A percentile compares a stretch with the other conserved stretches of the same genome.
phyloP scores from a whole-genome alignment of 2,329 filamentous ascomycete species.

The Fusarium multiceps region DNA sequence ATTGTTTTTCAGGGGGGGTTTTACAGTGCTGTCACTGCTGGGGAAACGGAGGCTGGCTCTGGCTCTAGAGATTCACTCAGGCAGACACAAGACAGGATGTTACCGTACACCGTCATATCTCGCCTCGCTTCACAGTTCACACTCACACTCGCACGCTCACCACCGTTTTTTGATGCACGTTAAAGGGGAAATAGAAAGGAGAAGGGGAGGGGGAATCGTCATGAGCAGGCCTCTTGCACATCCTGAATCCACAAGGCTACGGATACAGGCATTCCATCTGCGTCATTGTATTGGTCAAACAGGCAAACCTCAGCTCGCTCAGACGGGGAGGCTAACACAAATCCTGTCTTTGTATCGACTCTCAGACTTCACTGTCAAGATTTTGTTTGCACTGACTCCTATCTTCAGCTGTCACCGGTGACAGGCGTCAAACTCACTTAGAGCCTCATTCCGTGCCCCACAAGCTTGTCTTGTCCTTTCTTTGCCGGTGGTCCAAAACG shows the following conservation, averaged over 20 bases:
- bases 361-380: background rate
- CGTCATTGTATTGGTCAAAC: conserved; percentile 37
- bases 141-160: background rate
- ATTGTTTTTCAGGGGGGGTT: conserved; percentile 11
- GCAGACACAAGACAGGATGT: conserved; percentile 8
- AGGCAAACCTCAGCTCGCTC: background rate
- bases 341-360: background rate
- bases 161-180: conserved; percentile 15
- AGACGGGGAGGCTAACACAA: conserved; percentile 9
- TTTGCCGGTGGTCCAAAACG: background rate
- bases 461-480: conserved; percentile 4
- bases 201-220: conserved; percentile 14
- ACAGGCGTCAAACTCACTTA: conserved; percentile 8
- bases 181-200: background rate
- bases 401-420: background rate
- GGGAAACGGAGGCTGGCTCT: conserved; percentile 7
- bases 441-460: conserved; percentile 32
- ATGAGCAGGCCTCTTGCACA: conserved; percentile 20
- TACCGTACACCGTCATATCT: conserved; percentile 36
- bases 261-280: conserved; percentile 30
- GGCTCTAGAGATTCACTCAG: background rate
- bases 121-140: conserved; percentile 23
- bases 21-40: background rate
- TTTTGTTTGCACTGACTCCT: background rate
- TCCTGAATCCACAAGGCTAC: conserved; percentile 33